A percentile compares a stretch with the other conserved stretches of the same genome.
Conservation (phyloP, 805 yeast species). For the Nakazawaea holstii region DNA sequence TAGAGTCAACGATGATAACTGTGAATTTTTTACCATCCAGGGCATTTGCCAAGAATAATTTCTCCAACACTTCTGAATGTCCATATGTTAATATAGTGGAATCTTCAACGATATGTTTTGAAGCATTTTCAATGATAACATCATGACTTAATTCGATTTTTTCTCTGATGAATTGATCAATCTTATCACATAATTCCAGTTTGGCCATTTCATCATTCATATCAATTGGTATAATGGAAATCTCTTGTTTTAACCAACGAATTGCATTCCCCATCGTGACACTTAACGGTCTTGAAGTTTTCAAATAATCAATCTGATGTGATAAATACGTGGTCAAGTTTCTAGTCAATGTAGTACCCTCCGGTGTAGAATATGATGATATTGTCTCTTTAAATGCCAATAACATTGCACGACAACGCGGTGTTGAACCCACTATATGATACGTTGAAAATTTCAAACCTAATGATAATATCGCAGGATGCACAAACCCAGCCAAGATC, state of each 20-base stretch:
- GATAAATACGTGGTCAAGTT: conserved; percentile 83
- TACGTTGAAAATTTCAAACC: conserved; percentile 80
- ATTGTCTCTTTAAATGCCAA: conserved; percentile 79
- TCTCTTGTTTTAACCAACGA: conserved; percentile 94
- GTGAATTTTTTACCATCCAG: conserved; percentile 60
- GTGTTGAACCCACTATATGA: conserved; percentile 83
- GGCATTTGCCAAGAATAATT: conserved; percentile 67
- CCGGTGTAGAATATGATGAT: conserved; percentile 76
- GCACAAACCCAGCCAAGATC: conserved; percentile 63
- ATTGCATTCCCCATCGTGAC: conserved; percentile 97
- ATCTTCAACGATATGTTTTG: conserved; percentile 67
- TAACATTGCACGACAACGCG: conserved; percentile 81
- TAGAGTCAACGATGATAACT: conserved; percentile 84
- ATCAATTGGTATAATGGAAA: conserved; percentile 75
- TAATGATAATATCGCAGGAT: conserved; percentile 76
- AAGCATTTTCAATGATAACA: conserved; percentile 77
- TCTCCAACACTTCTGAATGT: conserved; percentile 75
- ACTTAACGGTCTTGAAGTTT: conserved; percentile 84
- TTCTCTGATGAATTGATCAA: conserved; percentile 79
- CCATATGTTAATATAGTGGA: conserved; percentile 85
- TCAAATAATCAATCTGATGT: conserved; percentile 88
- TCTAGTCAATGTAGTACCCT: conserved; percentile 78
- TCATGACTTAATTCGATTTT: conserved; percentile 78
- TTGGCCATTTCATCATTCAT: conserved; percentile 66
- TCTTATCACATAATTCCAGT: conserved; percentile 51